These are phyloP conservation scores for Penicillium angulare DNA, from an alignment of 495 filamentous ascomycete species.

Conservation along the genomic window DNA sequence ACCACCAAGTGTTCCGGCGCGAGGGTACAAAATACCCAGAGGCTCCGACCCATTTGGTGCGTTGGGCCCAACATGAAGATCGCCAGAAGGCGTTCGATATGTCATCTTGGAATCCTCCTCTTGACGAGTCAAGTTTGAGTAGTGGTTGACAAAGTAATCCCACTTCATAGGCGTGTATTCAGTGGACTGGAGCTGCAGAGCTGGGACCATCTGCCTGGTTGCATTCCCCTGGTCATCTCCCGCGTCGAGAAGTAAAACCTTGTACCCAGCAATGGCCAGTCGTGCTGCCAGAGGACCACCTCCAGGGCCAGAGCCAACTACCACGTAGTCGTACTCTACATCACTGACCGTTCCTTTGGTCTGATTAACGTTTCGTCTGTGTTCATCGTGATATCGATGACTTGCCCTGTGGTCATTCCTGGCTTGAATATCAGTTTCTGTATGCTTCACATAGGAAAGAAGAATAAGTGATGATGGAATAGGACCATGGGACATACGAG, in stretches of 20 bases:
- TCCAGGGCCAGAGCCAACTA: conserved; percentile 62
- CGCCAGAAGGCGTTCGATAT: conserved; percentile 33
- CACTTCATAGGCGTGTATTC: conserved; percentile 40
- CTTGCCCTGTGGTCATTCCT: neutral
- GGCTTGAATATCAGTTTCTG: neutral
- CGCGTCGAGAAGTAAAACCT: conserved; percentile 59
- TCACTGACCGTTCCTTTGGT: neutral
- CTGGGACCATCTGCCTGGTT: conserved; percentile 32
- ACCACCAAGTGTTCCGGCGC: conserved; percentile 44
- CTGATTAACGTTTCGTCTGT: conserved; percentile 7
- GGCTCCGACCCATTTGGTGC: conserved; percentile 34
- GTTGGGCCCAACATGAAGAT: conserved; percentile 33
- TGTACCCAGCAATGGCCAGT: conserved; percentile 57
- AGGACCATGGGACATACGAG: conserved; percentile 15
- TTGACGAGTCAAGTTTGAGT: conserved; percentile 31
- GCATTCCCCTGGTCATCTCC: conserved; percentile 56
- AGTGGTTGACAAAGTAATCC: conserved; percentile 49
- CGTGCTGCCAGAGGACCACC: conserved; percentile 60
- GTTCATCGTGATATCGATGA: conserved; percentile 7
- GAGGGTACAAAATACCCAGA: conserved; percentile 41
- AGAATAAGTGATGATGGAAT: too few species aligned
- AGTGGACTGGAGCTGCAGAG: conserved; percentile 36
- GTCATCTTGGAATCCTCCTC: conserved; percentile 44
- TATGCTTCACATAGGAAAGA: neutral
- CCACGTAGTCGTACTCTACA: conserved; percentile 63